Evolutionary conservation across 2,329 filamentous ascomycete genomes (phyloP).

Genomic region (Colletotrichum shisoi): DNA sequence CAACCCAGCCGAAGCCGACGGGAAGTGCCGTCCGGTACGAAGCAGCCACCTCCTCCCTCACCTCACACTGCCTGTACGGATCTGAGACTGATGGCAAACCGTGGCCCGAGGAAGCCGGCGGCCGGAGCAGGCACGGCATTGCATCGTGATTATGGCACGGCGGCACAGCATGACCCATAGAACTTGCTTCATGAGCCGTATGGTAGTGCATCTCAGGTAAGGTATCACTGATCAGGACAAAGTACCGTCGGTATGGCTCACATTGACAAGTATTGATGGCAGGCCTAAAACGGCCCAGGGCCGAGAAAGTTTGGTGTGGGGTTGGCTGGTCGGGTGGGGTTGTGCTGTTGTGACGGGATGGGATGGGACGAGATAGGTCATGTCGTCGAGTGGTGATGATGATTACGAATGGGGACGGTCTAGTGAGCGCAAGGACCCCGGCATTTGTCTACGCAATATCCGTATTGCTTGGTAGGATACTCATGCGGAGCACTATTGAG

Average conservation of each 20-base stretch:
- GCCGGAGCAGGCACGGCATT: not conserved
- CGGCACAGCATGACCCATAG: conserved; percentile 7
- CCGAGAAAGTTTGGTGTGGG: conserved; percentile 33
- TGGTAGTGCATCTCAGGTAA: conserved; percentile 10
- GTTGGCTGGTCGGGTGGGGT: conserved; percentile 14
- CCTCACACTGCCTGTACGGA: too few species aligned
- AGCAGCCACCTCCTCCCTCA: not conserved
- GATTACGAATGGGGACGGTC: not conserved
- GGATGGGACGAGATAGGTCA: conserved; percentile 4
- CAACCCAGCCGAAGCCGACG: not conserved
- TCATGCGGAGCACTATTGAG: not conserved
- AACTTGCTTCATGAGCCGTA: conserved; percentile 14
- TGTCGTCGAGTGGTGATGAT: conserved; percentile 6
- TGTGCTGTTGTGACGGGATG: conserved; percentile 1
- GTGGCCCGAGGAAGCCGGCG: not conserved
- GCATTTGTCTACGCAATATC: not conserved
- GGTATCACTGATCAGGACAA: conserved; percentile 3
- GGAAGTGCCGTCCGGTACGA: conserved; percentile 2
- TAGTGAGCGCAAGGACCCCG: not conserved
- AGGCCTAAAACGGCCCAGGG: conserved; percentile 2
- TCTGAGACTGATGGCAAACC: not conserved
- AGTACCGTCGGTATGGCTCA: not conserved
- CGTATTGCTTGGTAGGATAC: not conserved
- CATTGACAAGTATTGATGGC: not conserved
- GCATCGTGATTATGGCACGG: not conserved